A percentile compares a stretch with the other conserved stretches of the same genome.
These are phyloP conservation scores for Verbascum thapsus DNA, from an alignment of 257 asterid species.

Conservation along the genomic window DNA sequence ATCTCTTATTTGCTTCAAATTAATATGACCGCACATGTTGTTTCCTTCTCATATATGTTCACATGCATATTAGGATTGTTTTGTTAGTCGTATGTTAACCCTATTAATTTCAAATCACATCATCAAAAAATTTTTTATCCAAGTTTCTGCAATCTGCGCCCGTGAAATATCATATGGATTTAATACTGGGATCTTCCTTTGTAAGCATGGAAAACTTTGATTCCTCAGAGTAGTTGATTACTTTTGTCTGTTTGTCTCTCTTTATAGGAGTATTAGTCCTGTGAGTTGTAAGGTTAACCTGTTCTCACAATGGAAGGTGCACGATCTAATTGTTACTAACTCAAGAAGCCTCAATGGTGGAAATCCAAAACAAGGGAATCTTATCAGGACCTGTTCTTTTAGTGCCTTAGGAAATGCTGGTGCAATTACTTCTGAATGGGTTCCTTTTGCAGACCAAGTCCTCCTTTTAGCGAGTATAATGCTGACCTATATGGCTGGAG, in stretches of 20 bases:
- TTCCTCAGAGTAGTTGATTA: conserved; percentile 22
- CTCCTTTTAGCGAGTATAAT: conserved; percentile 71
- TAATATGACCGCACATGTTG: not conserved
- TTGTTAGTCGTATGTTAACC: conserved; percentile 5
- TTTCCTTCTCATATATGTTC: conserved; percentile 4
- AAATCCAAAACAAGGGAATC: conserved; percentile 34
- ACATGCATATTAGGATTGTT: conserved; percentile 2
- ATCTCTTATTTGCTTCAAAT: not conserved
- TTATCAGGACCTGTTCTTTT: conserved; percentile 49
- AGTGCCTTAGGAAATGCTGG: conserved; percentile 56
- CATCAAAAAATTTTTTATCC: not conserved
- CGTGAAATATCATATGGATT: conserved; percentile 8
- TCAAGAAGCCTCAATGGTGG: conserved; percentile 32
- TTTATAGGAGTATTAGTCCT: conserved; percentile 41
- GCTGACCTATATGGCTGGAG: conserved; percentile 82
- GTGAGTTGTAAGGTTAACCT: conserved; percentile 32
- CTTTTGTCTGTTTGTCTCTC: conserved; percentile 7
- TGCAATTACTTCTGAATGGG: conserved; percentile 56
- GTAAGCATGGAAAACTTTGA: conserved; percentile 1
- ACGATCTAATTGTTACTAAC: conserved; percentile 36
- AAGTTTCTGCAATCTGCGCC: conserved; percentile 13
- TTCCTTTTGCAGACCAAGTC: conserved; percentile 67
- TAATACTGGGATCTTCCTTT: conserved; percentile 3
- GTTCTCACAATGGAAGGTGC: conserved; percentile 34
- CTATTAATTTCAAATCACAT: conserved; percentile 2